These are phyloP conservation scores for Syzygium aqueum DNA, from an alignment of 345 rosid genomes.

Conservation along the genomic window DNA sequence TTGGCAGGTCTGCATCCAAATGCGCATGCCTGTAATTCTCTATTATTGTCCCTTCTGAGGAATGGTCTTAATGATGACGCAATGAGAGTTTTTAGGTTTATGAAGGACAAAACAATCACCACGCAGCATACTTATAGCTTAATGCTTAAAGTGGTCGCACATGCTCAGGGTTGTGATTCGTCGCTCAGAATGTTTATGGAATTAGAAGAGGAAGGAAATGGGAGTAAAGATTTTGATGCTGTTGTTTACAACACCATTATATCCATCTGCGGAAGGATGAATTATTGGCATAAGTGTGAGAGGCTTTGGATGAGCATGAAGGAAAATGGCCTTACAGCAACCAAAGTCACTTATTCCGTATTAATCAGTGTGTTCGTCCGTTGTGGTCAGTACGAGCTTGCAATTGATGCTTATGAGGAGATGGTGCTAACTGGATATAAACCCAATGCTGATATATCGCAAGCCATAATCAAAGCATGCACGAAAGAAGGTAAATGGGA, in stretches of 20 bases:
- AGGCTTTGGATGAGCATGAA: slow-evolving; percentile 59
- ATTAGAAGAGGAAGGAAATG: slow-evolving; percentile 27
- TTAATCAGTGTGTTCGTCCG: slow-evolving; percentile 64
- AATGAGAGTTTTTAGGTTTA: slow-evolving; percentile 42
- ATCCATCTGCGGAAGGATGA: slow-evolving; percentile 50
- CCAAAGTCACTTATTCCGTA: slow-evolving; percentile 49
- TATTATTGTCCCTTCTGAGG: slow-evolving; percentile 61
- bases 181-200: slow-evolving; percentile 46
- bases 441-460: slow-evolving; percentile 47
- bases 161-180: slow-evolving; percentile 38
- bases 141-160: slow-evolving; percentile 56
- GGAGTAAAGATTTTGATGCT: slow-evolving; percentile 34
- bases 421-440: slow-evolving; percentile 39
- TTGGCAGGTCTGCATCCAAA: slow-evolving; percentile 33
- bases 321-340: slow-evolving; percentile 46
- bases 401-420: slow-evolving; percentile 62
- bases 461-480: slow-evolving; percentile 49
- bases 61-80: slow-evolving; percentile 30
- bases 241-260: slow-evolving; percentile 69
- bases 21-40: slow-evolving; percentile 60
- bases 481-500: slow-evolving; percentile 56
- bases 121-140: slow-evolving; percentile 62
- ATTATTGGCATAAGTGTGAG: slow-evolving; percentile 44
- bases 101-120: slow-evolving; percentile 32
- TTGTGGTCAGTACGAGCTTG: slow-evolving; percentile 50